Evolutionary conservation across 805 yeast species (phyloP), one percentile per base, ranked within the genome.

Genomic region (Monosporozyma unispora): DNA sequence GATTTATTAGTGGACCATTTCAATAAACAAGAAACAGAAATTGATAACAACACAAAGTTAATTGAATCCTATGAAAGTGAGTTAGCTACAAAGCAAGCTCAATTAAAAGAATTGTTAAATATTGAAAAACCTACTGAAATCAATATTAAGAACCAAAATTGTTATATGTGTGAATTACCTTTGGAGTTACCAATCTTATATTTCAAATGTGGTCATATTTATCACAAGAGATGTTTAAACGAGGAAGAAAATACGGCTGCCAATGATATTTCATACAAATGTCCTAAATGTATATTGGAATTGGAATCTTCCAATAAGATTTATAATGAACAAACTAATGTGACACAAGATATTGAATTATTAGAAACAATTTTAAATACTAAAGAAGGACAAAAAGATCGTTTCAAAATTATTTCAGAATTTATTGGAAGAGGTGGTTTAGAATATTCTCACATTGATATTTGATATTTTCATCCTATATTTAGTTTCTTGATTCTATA

Each of bases 361-460:
- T 83, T 93, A 59, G 70, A 77, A 47, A 70, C 74, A 31, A 74
- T 82, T 4, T 64, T 93, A 50, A 59, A 69, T 22, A 79, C 74
- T 39, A 58, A 70, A n/a, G 68, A 63, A 2, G 69, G 69, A 2
- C 67, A 74, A 38, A 74, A 67, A 4, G 87, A 84, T 56, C 76
- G 86, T 54, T 83, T 90, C 64, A 83, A 80, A 59, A 82, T 82
- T 3, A 77, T 91, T 47, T 77, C 84, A 51, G 95, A 87, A 49
- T 90, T 83, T 63, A 77, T 90, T 43, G 96, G 96, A 1, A 77
- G 89, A 50, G 99, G 99, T 1, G 91, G 84, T 0, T 77, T 90
- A 79, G 87, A 82, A 45, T 65, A 66, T 52, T 37, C 56, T 7
- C 54, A 52, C 29, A 46, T 47, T 9, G 46, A 44, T 43, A 19